Evolutionary conservation across 2,329 filamentous ascomycete species (phyloP).

Genomic region (Penicillium sp.): DNA sequence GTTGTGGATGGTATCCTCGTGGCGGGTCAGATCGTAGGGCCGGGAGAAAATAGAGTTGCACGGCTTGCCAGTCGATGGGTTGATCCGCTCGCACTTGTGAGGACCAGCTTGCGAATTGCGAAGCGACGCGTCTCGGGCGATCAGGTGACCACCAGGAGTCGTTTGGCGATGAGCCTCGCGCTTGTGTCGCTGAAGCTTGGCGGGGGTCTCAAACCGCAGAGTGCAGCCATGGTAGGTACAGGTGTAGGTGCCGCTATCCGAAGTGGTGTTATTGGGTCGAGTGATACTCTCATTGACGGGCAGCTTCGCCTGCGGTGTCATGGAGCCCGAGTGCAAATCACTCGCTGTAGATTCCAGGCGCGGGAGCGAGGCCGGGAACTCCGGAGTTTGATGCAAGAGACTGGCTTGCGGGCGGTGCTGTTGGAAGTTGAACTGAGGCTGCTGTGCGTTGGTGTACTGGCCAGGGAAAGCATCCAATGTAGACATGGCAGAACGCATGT

Average conservation of each 20-base stretch:
- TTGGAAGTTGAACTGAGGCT: conserved; percentile 44
- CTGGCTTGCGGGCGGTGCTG: conserved; percentile 25
- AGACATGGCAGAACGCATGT: conserved; percentile 33
- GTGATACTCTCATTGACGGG: conserved; percentile 32
- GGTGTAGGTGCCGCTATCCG: conserved; percentile 85
- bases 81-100: conserved; percentile 86
- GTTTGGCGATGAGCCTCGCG: conserved; percentile 81
- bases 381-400: conserved; percentile 43
- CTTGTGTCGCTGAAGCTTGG: conserved; percentile 89
- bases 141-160: conserved; percentile 45
- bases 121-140: conserved; percentile 42
- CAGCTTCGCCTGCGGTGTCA: conserved; percentile 33
- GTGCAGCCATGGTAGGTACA: conserved; percentile 93
- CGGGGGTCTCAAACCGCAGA: conserved; percentile 78
- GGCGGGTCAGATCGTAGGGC: conserved; percentile 91
- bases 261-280: conserved; percentile 59
- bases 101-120: conserved; percentile 87
- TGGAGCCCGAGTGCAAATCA: conserved; percentile 36
- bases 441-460: conserved; percentile 40
- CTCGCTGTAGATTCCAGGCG: conserved; percentile 58
- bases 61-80: conserved; percentile 88
- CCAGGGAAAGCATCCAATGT: conserved; percentile 39
- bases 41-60: conserved; percentile 93
- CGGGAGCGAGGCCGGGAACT: conserved; percentile 55
- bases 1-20: conserved; percentile 98